Percentiles rank a stretch among this genome's conserved stretches.
Conservation (phyloP, 139 green algal genomes). For the Micromonas commoda region DNA sequence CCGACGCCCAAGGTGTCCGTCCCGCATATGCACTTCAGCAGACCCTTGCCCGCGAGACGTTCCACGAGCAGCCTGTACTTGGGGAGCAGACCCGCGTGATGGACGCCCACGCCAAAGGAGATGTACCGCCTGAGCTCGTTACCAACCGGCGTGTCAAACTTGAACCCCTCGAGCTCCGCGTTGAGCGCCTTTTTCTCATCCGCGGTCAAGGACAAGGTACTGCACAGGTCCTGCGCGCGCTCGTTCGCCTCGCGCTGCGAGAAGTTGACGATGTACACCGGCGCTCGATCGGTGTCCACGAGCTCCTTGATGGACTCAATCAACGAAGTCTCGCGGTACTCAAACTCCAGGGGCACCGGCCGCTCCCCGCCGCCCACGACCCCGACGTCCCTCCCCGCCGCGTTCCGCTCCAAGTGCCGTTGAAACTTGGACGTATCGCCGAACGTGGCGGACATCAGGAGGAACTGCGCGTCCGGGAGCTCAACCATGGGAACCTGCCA, state of each 20-base stretch:
- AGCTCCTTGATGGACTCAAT: neutral
- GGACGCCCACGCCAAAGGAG: neutral
- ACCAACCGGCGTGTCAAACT: neutral
- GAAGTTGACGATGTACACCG: neutral
- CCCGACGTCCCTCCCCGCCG: neutral
- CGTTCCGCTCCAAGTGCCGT: neutral
- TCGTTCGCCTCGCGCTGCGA: neutral
- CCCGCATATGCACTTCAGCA: conserved; percentile 69
- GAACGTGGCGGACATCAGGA: neutral
- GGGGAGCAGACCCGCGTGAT: neutral
- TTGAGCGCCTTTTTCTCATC: neutral
- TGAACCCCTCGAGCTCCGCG: neutral
- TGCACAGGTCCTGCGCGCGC: neutral
- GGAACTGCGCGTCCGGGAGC: neutral
- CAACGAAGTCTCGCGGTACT: neutral
- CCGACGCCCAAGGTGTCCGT: conserved; percentile 91
- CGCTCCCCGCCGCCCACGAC: neutral
- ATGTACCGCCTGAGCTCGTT: neutral
- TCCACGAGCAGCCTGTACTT: neutral
- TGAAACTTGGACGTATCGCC: neutral
- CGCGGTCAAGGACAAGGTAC: neutral
- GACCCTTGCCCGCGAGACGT: neutral
- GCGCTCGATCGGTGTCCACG: neutral
- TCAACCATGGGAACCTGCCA: conserved; percentile 67
- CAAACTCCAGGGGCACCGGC: neutral